Evolutionary conservation across 805 yeast genomes (phyloP), one percentile per base, ranked within the genome.

Genomic region (Spencermartinsiella europaea): DNA sequence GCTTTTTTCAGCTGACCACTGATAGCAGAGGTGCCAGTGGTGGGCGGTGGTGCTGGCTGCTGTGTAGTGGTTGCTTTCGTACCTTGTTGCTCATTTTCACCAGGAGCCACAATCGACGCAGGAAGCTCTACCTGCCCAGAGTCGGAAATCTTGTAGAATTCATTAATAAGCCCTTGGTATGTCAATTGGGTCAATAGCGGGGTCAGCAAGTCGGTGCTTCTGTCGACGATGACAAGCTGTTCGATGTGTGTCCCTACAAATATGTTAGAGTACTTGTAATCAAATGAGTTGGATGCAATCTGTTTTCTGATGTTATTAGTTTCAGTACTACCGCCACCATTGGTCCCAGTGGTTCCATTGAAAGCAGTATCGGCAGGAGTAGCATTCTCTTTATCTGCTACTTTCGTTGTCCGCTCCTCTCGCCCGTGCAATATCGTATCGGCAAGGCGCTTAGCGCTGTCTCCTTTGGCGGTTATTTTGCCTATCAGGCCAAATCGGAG

Each of bases 91-190:
- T 38, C 42, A n/a, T 27, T 34, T 8, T 17, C 8, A 14, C 19
- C 16, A 5, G 51, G 50, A 10, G 54, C 21, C 22, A 56, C 56
- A 4, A 63, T 42, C 19, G 53, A 20, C 12, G 54, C 47, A 0
- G 68, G 69, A 4, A 65, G 45, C n/a, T 47, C 65, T 0, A 62
- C 57, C 34, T 67, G 66, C 21, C 67, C 63, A 3, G 64, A 54
- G 31, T 57, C 59, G 1, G 61, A 46, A 4, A 82, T 66, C 3
- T 76, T 79, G 53, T 79, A 72, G 10, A 79, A 61, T 55, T 90
- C 96, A 61, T 85, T 90, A 17, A 89, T 69, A 14, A 93, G 69
- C 0, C 98, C 99, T 15, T 77, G 71, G 61, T 90, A 91, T 1
- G 88, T 85, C 55, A 90, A 66, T 57, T 90, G 97, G 21, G 81